A percentile compares a stretch with the other conserved stretches of the same genome.
Evolutionary conservation across 768 basidiomycete species (phyloP).

Genomic region (Coprinopsis cinerea): DNA sequence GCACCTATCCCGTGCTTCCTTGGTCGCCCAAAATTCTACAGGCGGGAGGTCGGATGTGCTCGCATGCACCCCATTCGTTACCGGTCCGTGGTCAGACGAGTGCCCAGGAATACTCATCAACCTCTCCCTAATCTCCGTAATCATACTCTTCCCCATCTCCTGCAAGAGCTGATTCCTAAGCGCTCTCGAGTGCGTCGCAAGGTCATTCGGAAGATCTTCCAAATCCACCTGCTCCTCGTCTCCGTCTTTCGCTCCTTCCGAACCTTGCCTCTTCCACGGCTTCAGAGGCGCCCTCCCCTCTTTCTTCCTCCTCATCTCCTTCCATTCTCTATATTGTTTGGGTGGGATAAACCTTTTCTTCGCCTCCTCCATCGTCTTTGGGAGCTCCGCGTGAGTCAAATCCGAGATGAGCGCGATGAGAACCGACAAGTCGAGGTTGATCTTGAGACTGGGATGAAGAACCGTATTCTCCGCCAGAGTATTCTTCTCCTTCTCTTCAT

Average conservation of each 20-base stretch:
- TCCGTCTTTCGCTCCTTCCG: not conserved
- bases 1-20: conserved; percentile 68
- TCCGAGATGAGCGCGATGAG: conserved; percentile 83
- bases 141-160: conserved; percentile 59
- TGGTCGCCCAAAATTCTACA: conserved; percentile 76
- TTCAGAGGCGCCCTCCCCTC: not conserved
- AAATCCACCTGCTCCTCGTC: conserved; percentile 23
- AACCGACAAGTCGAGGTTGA: conserved; percentile 82
- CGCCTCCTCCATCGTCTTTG: conserved; percentile 49
- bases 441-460: conserved; percentile 42
- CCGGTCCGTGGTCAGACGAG: not conserved
- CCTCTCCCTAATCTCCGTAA: conserved; percentile 58
- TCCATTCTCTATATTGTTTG: conserved; percentile 55
- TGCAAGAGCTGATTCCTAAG: conserved; percentile 67
- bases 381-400: conserved; percentile 68
- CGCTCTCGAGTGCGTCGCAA: conserved; percentile 59
- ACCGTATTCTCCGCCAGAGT: conserved; percentile 4
- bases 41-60: conserved; percentile 3
- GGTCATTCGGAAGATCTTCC: conserved; percentile 28
- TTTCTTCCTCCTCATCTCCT: conserved; percentile 19
- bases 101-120: conserved; percentile 20
- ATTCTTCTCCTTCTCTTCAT: not conserved
- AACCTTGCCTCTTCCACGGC: not conserved
- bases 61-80: not conserved
- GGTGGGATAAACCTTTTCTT: conserved; percentile 59